Evolutionary conservation across 208 protist genomes (phyloP).

Genomic region (Wallacemonas sp.): DNA sequence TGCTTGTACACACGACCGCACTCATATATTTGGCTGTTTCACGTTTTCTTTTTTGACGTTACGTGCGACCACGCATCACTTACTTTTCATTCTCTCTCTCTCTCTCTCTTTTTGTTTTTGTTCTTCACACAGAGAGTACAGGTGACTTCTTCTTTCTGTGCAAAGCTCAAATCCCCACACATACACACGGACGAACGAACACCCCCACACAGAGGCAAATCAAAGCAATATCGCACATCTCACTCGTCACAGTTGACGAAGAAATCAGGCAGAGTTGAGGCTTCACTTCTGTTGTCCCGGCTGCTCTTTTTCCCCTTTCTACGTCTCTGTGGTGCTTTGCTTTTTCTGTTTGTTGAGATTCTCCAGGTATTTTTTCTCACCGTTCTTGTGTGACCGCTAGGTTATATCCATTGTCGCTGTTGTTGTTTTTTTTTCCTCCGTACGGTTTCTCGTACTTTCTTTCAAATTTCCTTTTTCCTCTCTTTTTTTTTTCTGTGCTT

Average conservation of each 20-base stretch:
- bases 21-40: conserved; percentile 4
- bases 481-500: neutral
- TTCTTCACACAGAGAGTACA: neutral
- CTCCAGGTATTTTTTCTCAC: neutral
- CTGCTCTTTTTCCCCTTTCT: neutral
- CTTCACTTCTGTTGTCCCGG: neutral
- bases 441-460: conserved; percentile 1
- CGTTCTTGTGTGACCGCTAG: too few relatives aligned
- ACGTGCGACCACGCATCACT: conserved; percentile 5
- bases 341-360: conserved; percentile 1
- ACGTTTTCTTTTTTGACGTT: conserved; percentile 1
- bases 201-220: neutral
- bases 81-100: conserved; percentile 17
- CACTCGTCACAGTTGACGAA: too few relatives aligned
- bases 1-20: neutral
- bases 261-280: neutral
- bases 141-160: neutral
- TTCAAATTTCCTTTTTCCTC: conserved; percentile 3
- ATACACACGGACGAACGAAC: neutral
- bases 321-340: neutral
- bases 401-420: too few relatives aligned
- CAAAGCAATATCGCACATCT: neutral
- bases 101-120: neutral
- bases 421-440: neutral
- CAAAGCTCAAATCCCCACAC: neutral